phyloP scores from a whole-genome alignment of 805 yeast species.

The Ogataea parapolymorpha region DNA sequence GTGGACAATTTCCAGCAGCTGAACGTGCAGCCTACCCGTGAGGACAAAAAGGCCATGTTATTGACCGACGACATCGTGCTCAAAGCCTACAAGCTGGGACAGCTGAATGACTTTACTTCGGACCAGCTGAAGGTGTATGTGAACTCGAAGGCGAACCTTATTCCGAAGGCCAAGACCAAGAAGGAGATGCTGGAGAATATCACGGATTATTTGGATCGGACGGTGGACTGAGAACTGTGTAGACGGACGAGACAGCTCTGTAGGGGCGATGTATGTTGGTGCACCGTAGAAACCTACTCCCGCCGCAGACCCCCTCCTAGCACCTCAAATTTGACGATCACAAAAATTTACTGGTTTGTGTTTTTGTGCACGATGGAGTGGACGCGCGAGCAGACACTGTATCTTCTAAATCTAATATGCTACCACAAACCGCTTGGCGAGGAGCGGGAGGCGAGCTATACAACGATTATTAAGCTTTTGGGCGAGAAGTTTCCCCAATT shows the following conservation, averaged over 20 bases:
- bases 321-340: not conserved
- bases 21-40: conserved; percentile 10
- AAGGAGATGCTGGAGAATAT: conserved; percentile 43
- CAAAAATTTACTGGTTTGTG: not conserved
- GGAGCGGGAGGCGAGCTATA: conserved; percentile 12
- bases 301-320: not conserved
- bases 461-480: conserved; percentile 17
- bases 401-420: conserved; percentile 25
- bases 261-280: too few relatives aligned
- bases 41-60: conserved; percentile 15
- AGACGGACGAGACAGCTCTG: too few relatives aligned
- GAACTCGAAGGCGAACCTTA: conserved; percentile 32
- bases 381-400: conserved; percentile 23
- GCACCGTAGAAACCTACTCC: too few relatives aligned
- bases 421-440: conserved; percentile 32
- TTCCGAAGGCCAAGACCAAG: conserved; percentile 39
- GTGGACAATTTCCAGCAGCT: conserved; percentile 21
- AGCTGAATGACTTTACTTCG: conserved; percentile 37
- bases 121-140: conserved; percentile 42
- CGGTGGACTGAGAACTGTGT: not conserved
- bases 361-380: conserved; percentile 16
- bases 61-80: conserved; percentile 39
- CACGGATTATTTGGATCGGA: conserved; percentile 20
- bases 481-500: conserved; percentile 19
- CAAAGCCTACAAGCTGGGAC: conserved; percentile 38